Percentiles rank a stretch among this genome's conserved stretches.
These are phyloP conservation scores for Aspergillus sp. DNA, from an alignment of 2,329 filamentous ascomycete species.

Conservation along the genomic window DNA sequence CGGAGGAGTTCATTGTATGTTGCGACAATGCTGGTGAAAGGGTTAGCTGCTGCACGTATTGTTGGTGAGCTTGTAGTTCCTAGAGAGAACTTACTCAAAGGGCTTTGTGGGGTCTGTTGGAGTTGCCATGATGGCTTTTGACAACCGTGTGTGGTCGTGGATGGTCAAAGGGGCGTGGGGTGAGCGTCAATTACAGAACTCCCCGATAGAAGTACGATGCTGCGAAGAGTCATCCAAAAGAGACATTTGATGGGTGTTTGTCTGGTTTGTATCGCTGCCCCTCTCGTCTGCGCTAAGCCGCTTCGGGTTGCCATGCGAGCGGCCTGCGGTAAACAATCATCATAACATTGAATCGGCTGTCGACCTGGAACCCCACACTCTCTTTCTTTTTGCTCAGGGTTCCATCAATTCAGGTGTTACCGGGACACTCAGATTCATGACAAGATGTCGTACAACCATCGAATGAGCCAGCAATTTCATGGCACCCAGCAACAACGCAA, in stretches of 20 bases:
- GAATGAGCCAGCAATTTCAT: constrained; percentile 53
- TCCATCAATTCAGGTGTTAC: not conserved
- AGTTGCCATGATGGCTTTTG: constrained; percentile 27
- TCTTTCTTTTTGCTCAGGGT: constrained; percentile 5
- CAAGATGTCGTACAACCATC: constrained; percentile 50
- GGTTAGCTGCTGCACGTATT: not conserved
- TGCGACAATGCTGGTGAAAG: constrained; percentile 53
- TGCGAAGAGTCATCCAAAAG: constrained; percentile 25
- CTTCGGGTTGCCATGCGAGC: constrained; percentile 24
- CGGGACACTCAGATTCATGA: constrained; percentile 1
- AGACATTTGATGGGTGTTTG: constrained; percentile 31
- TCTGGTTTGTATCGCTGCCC: constrained; percentile 28
- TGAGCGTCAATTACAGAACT: constrained; percentile 13
- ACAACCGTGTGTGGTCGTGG: not conserved
- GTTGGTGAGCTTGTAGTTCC: not conserved
- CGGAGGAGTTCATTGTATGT: constrained; percentile 63
- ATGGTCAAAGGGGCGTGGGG: not conserved
- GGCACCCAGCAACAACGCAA: constrained; percentile 46
- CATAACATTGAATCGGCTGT: constrained; percentile 22
- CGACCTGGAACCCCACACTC: constrained; percentile 6
- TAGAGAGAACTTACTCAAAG: constrained; percentile 35
- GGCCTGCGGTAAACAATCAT: constrained; percentile 35
- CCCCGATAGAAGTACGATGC: constrained; percentile 1
- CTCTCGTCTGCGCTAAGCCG: constrained; percentile 30
- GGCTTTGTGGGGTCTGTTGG: constrained; percentile 27